phyloP scores from a whole-genome alignment of 176 grass and related monocot species.

The Oryza meridionalis region DNA sequence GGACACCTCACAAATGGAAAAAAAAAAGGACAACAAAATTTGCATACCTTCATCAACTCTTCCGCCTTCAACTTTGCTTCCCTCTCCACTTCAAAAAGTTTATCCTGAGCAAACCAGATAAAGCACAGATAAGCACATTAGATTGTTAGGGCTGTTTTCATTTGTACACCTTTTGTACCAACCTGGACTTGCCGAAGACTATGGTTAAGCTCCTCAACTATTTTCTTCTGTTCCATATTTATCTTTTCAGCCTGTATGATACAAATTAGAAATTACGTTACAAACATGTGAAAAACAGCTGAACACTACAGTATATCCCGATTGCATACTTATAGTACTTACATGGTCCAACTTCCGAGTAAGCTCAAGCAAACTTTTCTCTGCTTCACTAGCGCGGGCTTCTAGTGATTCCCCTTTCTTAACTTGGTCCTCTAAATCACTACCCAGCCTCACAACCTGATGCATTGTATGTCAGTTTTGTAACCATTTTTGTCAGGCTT shows the following conservation, averaged over 20 bases:
- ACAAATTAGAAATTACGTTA: neutral
- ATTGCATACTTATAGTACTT: conserved; percentile 24
- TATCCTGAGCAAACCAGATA: conserved; percentile 35
- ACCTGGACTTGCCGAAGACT: conserved; percentile 42
- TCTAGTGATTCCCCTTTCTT: conserved; percentile 56
- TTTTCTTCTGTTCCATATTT: conserved; percentile 31
- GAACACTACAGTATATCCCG: neutral
- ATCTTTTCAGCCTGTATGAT: conserved; percentile 39
- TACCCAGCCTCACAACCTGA: conserved; percentile 59
- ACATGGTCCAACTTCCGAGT: conserved; percentile 46
- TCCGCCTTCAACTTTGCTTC: conserved; percentile 32
- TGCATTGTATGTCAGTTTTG: neutral
- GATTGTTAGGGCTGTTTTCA: neutral
- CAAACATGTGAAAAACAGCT: neutral
- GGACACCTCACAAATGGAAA: neutral
- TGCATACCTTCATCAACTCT: conserved; percentile 47
- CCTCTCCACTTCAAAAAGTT: conserved; percentile 34
- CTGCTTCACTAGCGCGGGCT: conserved; percentile 38
- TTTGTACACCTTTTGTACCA: neutral
- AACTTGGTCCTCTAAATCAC: conserved; percentile 54
- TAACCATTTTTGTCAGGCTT: neutral
- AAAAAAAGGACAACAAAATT: neutral
- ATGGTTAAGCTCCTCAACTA: conserved; percentile 35
- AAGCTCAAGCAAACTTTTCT: conserved; percentile 48
- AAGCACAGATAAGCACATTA: neutral